Base-by-base conservation (phyloP, 1,284 basidiomycete genomes). In the Ganoderma resinaceum region DNA sequence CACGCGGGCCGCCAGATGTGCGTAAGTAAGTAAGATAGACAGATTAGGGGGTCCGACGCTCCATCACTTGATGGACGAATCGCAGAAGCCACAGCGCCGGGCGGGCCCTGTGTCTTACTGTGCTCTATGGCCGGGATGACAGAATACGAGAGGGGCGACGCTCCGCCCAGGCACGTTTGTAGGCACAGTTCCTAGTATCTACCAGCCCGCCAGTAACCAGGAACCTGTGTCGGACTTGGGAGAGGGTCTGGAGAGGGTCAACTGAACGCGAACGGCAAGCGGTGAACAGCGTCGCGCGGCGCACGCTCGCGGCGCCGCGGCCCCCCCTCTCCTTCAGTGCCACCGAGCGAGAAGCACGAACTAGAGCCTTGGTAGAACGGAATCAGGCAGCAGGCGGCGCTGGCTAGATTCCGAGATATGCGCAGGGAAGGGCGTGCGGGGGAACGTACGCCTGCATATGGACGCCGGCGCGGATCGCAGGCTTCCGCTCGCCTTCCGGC, bases 391-490 rank as follows among this genome's bases (percentile, higher is more conserved):
- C 49, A 42, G 57, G 57, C 42, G n/a, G 37, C 49, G 62, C 62
- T 20, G 52, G 46, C 67, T 20, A 60, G 58, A 60, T 60, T 38
- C 66, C 67, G 67, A 68, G 63, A 53, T 60, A 68, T 68, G 63
- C 67, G 67, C 67, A 62, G 66, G 58, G 58, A n/a, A 23, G 55
- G 33, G n/a, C 55, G 55, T 18, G 55, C 55, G 55, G 58, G 58
- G 58, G 62, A 67, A 67, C 62, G 66, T 58, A 20, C 26, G 58
- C 43, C 66, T 46, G 43, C 16, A 67, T 67, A 31, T 55, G 66
- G 66, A 14, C 55, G 43, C 55, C 14, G 29, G 58, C 40, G 46
- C 59, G 59, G 59, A 49, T 66, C 43, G 42, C 60, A n/a, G 37
- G 59, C 59, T 38, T 53, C 46, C 43, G 31, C 33, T 37, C 33